Conservation (phyloP, 2,329 filamentous ascomycete genomes). For the Monascus ruber region DNA sequence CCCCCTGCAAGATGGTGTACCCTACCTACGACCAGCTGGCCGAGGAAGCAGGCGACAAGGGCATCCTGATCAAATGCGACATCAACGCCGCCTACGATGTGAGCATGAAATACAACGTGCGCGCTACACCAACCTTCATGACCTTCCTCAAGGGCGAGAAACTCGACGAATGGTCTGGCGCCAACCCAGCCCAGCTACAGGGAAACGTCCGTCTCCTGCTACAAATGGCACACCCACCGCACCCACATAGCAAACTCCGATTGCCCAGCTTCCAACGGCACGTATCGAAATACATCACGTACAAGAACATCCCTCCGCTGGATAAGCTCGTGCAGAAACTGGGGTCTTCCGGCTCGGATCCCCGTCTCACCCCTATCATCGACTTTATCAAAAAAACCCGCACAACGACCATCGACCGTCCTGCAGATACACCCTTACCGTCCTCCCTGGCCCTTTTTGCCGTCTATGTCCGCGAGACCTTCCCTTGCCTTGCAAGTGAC, state of each 20-base stretch:
- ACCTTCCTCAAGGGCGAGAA: slow-evolving; percentile 68
- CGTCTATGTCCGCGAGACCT: slow-evolving; percentile 46
- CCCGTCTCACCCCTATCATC: slow-evolving; percentile 53
- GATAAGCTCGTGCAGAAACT: slow-evolving; percentile 74
- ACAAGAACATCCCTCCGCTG: slow-evolving; percentile 67
- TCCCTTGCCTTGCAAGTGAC: slow-evolving; percentile 48
- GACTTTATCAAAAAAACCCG: slow-evolving; percentile 51
- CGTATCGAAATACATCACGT: slow-evolving; percentile 58
- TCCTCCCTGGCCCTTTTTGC: slow-evolving; percentile 53
- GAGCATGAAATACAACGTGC: slow-evolving; percentile 54
- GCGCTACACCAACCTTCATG: slow-evolving; percentile 78
- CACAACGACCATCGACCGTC: slow-evolving; percentile 43
- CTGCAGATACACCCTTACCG: slow-evolving; percentile 58
- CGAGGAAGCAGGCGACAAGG: slow-evolving; percentile 55
- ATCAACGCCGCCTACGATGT: slow-evolving; percentile 56
- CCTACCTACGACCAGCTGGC: slow-evolving; percentile 73
- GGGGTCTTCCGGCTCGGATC: slow-evolving; percentile 46
- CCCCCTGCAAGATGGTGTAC: slow-evolving; percentile 73
- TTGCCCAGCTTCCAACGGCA: slow-evolving; percentile 59
- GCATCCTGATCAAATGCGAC: slow-evolving; percentile 72
- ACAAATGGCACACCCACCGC: slow-evolving; percentile 61
- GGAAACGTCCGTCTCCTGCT: slow-evolving; percentile 63
- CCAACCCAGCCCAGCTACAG: slow-evolving; percentile 55
- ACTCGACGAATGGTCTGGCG: slow-evolving; percentile 70
- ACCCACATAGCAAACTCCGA: slow-evolving; percentile 61